A percentile compares a stretch with the other conserved stretches of the same genome.
These are phyloP conservation scores for Ceratocystis albifundus DNA, from an alignment of 2,329 filamentous ascomycete genomes.

Conservation along the genomic window DNA sequence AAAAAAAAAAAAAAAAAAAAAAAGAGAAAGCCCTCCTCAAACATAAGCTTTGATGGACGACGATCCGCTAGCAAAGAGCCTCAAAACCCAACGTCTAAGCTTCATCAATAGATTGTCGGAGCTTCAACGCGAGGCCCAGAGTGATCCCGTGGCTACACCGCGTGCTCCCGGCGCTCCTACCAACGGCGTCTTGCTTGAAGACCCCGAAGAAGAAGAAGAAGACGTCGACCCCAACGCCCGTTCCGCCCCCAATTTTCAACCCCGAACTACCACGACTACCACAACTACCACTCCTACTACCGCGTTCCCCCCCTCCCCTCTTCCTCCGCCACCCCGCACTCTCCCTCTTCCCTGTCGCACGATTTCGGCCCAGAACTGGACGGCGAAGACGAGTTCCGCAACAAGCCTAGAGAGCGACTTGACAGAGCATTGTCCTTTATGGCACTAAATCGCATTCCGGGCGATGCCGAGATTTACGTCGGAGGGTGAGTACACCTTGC, in stretches of 20 bases:
- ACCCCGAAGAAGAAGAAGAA: constrained; percentile 18
- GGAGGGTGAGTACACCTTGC: constrained; percentile 30
- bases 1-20: too few relatives aligned
- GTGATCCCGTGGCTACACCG: constrained; percentile 12
- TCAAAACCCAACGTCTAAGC: constrained; percentile 23
- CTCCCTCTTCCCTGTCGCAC: background rate
- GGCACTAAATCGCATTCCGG: constrained; percentile 36
- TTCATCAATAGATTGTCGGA: constrained; percentile 22
- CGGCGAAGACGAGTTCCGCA: constrained; percentile 19
- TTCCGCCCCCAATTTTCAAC: background rate
- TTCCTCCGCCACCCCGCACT: background rate
- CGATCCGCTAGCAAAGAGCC: constrained; percentile 22
- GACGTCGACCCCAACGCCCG: constrained; percentile 3
- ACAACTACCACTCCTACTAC: constrained; percentile 2
- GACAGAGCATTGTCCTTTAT: constrained; percentile 27
- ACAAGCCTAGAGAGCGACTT: constrained; percentile 17
- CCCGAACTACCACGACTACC: constrained; percentile 11
- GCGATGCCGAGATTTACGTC: constrained; percentile 34
- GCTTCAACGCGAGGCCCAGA: constrained; percentile 22
- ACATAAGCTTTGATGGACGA: constrained; percentile 22
- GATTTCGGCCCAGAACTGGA: constrained; percentile 8
- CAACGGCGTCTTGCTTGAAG: constrained; percentile 11
- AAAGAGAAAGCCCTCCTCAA: background rate
- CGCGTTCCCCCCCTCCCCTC: background rate
- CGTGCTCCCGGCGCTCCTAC: background rate